phyloP scores from a whole-genome alignment of 257 asterid genomes.

The Parsonsia alboflavescens region DNA sequence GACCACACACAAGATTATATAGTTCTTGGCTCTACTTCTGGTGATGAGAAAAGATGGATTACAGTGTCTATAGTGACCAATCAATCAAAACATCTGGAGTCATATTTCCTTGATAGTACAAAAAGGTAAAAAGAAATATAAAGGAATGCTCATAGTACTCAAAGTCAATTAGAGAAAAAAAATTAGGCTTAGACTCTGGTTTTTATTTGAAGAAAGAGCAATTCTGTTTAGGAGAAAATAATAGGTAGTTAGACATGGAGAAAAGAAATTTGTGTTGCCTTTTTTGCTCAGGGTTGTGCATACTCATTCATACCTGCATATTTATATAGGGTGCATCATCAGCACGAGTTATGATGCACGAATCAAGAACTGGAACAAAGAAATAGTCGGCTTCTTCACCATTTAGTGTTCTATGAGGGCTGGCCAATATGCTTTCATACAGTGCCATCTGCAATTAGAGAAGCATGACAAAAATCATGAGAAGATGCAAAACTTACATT shows the following conservation, averaged over 20 bases:
- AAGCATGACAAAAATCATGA: slow-evolving; percentile 14
- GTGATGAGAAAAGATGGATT: not conserved
- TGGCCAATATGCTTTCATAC: slow-evolving; percentile 81
- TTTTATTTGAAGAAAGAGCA: not conserved
- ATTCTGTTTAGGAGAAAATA: not conserved
- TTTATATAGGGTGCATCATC: slow-evolving; percentile 92
- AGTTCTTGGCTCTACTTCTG: not conserved
- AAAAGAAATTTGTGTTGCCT: not conserved
- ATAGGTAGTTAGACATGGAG: not conserved
- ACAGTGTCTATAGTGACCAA: not conserved
- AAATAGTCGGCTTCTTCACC: slow-evolving; percentile 94
- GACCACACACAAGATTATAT: not conserved
- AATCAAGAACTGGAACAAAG: slow-evolving; percentile 95
- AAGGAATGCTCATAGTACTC: not conserved
- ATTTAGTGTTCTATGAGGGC: slow-evolving; percentile 80
- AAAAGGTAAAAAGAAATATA: not conserved
- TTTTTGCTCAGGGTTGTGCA: not conserved
- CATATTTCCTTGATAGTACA: not conserved
- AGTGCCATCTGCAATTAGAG: slow-evolving; percentile 63
- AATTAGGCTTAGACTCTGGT: not conserved
- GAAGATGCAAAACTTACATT: not conserved
- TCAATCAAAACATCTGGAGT: not conserved
- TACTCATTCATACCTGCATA: slow-evolving; percentile 57
- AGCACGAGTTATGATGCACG: slow-evolving; percentile 88
- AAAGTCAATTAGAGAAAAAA: not conserved